A percentile compares a stretch with the other conserved stretches of the same genome.
phyloP scores from a whole-genome alignment of 2,329 filamentous ascomycete species.

The Trichoderma asperellum region DNA sequence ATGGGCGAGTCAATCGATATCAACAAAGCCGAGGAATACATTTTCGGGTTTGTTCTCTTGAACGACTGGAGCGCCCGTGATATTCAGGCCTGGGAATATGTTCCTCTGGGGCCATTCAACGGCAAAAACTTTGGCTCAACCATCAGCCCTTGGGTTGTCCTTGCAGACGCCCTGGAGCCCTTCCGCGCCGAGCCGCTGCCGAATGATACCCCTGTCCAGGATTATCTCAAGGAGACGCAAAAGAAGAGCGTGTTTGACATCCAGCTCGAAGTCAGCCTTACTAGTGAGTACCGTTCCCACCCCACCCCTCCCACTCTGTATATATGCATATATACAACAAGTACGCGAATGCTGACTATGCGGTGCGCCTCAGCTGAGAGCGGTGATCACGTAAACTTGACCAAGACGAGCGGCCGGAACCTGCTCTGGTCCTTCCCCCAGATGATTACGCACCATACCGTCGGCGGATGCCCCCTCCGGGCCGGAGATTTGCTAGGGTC shows the following conservation, averaged over 20 bases:
- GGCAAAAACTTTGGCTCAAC: conserved; percentile 64
- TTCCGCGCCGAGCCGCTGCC: conserved; percentile 35
- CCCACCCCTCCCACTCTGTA: too few relatives aligned
- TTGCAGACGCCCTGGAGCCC: conserved; percentile 58
- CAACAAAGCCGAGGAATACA: conserved; percentile 66
- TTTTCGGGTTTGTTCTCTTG: conserved; percentile 71
- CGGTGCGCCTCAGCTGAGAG: conserved; percentile 34
- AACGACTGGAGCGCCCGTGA: conserved; percentile 69
- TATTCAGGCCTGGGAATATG: conserved; percentile 65
- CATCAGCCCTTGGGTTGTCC: conserved; percentile 66
- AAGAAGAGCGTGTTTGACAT: conserved; percentile 45
- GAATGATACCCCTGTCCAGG: conserved; percentile 43
- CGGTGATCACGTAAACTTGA: conserved; percentile 42
- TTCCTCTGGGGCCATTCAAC: conserved; percentile 65
- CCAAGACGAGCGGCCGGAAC: conserved; percentile 43
- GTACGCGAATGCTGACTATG: not conserved
- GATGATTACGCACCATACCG: conserved; percentile 81
- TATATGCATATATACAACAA: not conserved
- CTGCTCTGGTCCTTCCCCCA: conserved; percentile 82
- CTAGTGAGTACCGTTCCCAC: conserved; percentile 39
- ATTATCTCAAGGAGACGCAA: conserved; percentile 60
- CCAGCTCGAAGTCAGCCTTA: conserved; percentile 46
- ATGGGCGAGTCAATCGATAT: conserved; percentile 70
- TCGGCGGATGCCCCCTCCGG: conserved; percentile 75
- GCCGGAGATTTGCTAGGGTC: conserved; percentile 77